Evolutionary conservation across 805 yeast species (phyloP).

Genomic region (Wickerhamomyces tratensis): DNA sequence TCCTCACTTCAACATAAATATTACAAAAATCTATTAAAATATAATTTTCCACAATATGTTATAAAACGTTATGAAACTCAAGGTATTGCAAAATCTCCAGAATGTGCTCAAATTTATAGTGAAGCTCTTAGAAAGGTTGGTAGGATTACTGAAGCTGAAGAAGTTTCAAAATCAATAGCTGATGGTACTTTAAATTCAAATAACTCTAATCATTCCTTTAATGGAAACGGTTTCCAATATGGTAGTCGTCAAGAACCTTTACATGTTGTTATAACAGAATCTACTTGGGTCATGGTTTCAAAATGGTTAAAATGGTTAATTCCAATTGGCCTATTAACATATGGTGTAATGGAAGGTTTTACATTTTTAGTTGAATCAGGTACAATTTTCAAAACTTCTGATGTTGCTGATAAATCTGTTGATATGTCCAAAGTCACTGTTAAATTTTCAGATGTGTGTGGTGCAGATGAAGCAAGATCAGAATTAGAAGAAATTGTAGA

Average conservation of each 20-base stretch:
- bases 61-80: slow-evolving; percentile 91
- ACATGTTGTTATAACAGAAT: slow-evolving; percentile 88
- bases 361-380: slow-evolving; percentile 76
- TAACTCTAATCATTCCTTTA: slow-evolving; percentile 7
- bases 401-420: slow-evolving; percentile 66
- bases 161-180: slow-evolving; percentile 40
- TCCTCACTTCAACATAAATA: slow-evolving; percentile 75
- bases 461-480: slow-evolving; percentile 97
- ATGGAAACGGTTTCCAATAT: slow-evolving; percentile 18
- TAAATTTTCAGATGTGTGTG: slow-evolving; percentile 87
- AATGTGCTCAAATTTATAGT: slow-evolving; percentile 68
- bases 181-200: slow-evolving; percentile 13
- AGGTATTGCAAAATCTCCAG: slow-evolving; percentile 78
- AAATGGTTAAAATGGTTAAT: slow-evolving; percentile 86
- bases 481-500: slow-evolving; percentile 98
- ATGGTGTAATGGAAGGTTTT: slow-evolving; percentile 73
- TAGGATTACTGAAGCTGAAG: slow-evolving; percentile 67
- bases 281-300: slow-evolving; percentile 65
- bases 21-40: slow-evolving; percentile 60
- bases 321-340: slow-evolving; percentile 70
- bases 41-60: slow-evolving; percentile 92
- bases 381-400: slow-evolving; percentile 66
- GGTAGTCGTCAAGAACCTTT: slow-evolving; percentile 79
- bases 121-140: slow-evolving; percentile 78
- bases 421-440: slow-evolving; percentile 83